A percentile compares a stretch with the other conserved stretches of the same genome.
Evolutionary conservation across 148 eudicot species (phyloP).

Genomic region (Heliamphora exappendiculata): DNA sequence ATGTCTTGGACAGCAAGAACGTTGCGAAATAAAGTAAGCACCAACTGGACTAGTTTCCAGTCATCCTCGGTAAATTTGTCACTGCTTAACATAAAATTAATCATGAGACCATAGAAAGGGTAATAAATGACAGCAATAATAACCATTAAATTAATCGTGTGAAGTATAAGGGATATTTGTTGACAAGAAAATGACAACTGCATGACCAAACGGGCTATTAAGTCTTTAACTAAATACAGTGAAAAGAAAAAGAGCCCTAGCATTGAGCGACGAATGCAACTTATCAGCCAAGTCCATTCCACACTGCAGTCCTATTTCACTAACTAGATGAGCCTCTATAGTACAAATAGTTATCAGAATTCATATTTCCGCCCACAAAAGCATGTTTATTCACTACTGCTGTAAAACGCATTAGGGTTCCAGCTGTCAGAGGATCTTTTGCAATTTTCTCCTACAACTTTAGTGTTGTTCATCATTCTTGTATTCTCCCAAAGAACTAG

Average conservation of each 20-base stretch:
- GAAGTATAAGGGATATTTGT: neutral
- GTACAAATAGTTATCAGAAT: neutral
- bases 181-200: neutral
- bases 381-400: neutral
- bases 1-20: slow-evolving; percentile 75
- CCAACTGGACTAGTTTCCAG: slow-evolving; percentile 89
- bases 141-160: neutral
- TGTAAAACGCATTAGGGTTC: too few species aligned
- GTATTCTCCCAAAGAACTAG: too few species aligned
- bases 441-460: too few species aligned
- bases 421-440: too few species aligned
- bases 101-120: neutral
- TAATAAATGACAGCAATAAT: neutral
- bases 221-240: neutral
- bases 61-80: slow-evolving; percentile 85
- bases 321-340: neutral
- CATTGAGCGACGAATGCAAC: neutral
- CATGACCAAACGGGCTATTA: neutral
- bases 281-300: neutral
- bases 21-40: slow-evolving; percentile 84
- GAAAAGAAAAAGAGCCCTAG: neutral
- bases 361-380: neutral
- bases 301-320: neutral
- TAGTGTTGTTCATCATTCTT: too few species aligned
- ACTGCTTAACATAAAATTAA: slow-evolving; percentile 31